Base-by-base conservation (phyloP, 306 rosid species). In the Prunus davidiana region DNA sequence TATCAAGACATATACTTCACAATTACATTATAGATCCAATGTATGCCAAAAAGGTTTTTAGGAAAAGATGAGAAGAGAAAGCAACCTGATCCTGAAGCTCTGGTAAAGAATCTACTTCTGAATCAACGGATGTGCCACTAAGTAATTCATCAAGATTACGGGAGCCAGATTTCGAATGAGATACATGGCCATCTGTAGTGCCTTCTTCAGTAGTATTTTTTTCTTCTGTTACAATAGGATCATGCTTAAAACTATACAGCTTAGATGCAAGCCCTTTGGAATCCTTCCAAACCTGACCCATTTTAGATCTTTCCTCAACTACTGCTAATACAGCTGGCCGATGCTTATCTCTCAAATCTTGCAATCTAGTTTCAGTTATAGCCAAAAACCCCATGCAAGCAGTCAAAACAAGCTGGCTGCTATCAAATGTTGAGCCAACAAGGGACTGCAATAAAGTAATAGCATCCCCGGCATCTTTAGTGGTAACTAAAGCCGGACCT, bases 401-500 rank as follows among this genome's bases (percentile, higher is more conserved):
- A 67, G 95, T 95, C 77, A 90, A 82, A 79, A 95, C 96, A 66
- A 95, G 97, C 81, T 92, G 96, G 83, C 98, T 95, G 87, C 96
- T 92, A 81, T 95, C 98, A 77, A 95, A 95, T 79, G 98, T 95
- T 46, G 97, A 92, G 77, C 96, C 96, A 47, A 78, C 75, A 71
- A 92, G 96, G 78, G 96, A 89, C 85, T 95, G 98, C 75, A 92
- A 81, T 64, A 92, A 79, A 65, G 91, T 88, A 82, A 91, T 90
- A 67, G 95, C 97, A 82, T 95, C 97, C 64, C 95, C 96, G n/a
- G 97, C 95, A 80, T 95, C 98, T 84, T 87, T 88, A 71, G 97
- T 90, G n/a, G 90, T 92, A 70, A 88, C 85, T 79, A 92, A 70
- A 10, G 92, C 91, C 74, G 92, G 97, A 84, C 97, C 97, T 95